Base-by-base conservation (phyloP, 140 eudicot species). In the Oenanthe javanica region DNA sequence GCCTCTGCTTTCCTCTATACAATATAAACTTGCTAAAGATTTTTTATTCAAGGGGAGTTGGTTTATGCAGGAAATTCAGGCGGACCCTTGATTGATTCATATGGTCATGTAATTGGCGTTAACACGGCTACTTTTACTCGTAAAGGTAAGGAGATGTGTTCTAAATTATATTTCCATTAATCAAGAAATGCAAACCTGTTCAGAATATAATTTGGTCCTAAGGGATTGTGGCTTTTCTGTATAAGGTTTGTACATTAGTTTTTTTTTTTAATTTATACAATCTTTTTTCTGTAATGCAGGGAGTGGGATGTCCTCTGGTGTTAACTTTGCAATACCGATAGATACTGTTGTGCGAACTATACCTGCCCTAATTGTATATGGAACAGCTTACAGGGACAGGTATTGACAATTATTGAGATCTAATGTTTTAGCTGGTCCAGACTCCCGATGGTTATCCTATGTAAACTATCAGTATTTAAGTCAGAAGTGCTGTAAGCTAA, bases 111-210 rank as follows among this genome's bases (percentile, higher is more conserved):
- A 25, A 92, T 94, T 59, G 97, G 98, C 27, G 96, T 94, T 71
- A 94, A 94, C 83, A 94, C 98, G 5, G 96, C 98, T 48, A 94
- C 97, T 25, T 94, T 92, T 87, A 94, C 98, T 79, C 89, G 96
- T 77, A 92, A 89, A 89, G 98, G 97, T 94, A 81, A 54, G 36
- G 6, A 6, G 38, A 74, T 75, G 12, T 61, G 51, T 57, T 72
- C 27, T 11, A 40, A n/a, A 3, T 18, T 70, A 82, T 18, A 52
- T 19, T 42, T 27, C 23, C 52, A 71, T 25, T 38, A 23, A 75
- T 48, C 42, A 75, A 75, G 59, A 75, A 10, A n/a, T 48, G 78
- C 10, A 75, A 2, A 12, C 4, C 45, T 18, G 54, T 21, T 31
- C 63, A 4, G 25, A 3, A 8, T 10, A 74, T 45, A 45, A 46